Evolutionary conservation across 345 rosid genomes (phyloP).

Genomic region (Acer yangbiense): DNA sequence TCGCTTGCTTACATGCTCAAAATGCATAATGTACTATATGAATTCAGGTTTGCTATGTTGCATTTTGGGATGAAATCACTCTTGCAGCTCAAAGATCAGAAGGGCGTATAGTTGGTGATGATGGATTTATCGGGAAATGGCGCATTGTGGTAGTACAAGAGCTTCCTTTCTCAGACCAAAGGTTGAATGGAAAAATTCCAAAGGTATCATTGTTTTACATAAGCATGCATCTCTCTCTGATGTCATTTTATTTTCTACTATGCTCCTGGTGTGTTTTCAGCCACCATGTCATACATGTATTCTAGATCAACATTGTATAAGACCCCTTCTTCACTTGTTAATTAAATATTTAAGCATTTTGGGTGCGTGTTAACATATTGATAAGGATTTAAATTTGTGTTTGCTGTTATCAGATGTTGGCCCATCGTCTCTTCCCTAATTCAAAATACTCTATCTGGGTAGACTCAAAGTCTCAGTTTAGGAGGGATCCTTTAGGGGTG

Average conservation of each 20-base stretch:
- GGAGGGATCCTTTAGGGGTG: slow-evolving; percentile 94
- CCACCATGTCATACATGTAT: slow-evolving; percentile 4
- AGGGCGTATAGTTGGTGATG: slow-evolving; percentile 59
- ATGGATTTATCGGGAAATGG: slow-evolving; percentile 77
- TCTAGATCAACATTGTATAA: neutral
- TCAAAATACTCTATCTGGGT: slow-evolving; percentile 93
- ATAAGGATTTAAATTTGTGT: slow-evolving; percentile 15
- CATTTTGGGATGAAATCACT: slow-evolving; percentile 95
- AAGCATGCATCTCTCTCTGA: neutral
- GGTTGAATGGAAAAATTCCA: slow-evolving; percentile 97
- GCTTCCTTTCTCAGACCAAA: slow-evolving; percentile 86
- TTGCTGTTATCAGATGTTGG: slow-evolving; percentile 68
- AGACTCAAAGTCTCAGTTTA: slow-evolving; percentile 93
- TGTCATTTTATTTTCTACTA: neutral
- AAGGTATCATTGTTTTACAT: slow-evolving; percentile 51
- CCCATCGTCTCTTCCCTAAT: slow-evolving; percentile 83
- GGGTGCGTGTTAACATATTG: neutral
- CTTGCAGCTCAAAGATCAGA: slow-evolving; percentile 64
- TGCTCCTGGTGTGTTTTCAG: neutral
- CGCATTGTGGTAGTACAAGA: slow-evolving; percentile 74
- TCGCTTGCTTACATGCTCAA: slow-evolving; percentile 15
- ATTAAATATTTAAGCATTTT: slow-evolving; percentile 4
- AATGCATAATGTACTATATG: slow-evolving; percentile 24
- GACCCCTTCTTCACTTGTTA: slow-evolving; percentile 1
- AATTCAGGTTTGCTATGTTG: slow-evolving; percentile 89